Conservation (phyloP, 2,329 filamentous ascomycete genomes). For the Cordyceps fumosorosea region DNA sequence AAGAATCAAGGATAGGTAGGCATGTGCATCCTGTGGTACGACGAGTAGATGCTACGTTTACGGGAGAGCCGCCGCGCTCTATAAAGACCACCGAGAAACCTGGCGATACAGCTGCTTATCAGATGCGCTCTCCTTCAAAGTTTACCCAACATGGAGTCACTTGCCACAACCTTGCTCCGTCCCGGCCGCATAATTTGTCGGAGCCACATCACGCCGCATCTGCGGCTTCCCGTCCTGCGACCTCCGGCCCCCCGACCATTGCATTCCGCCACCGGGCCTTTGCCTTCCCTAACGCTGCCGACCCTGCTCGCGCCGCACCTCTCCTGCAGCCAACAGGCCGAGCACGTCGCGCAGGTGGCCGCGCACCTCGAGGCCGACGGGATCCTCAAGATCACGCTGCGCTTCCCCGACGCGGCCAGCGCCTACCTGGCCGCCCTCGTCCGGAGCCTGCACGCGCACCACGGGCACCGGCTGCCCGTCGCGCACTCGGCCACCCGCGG, state of each 20-base stretch:
- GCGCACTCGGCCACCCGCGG: constrained; percentile 33
- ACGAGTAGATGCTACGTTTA: neutral
- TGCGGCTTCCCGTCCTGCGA: neutral
- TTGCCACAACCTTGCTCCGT: neutral
- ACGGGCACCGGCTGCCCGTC: constrained; percentile 32
- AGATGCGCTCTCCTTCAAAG: neutral
- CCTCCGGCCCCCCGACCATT: neutral
- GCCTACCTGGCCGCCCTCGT: constrained; percentile 29
- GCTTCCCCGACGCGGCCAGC: constrained; percentile 27
- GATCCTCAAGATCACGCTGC: constrained; percentile 30
- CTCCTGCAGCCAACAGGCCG: neutral
- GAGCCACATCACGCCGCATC: neutral
- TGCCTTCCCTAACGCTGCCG: neutral
- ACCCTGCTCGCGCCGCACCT: neutral
- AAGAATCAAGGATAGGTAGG: no score
- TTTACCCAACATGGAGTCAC: neutral
- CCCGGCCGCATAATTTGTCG: neutral
- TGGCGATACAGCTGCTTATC: neutral
- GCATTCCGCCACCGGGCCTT: neutral
- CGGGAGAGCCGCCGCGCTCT: neutral
- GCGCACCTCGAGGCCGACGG: constrained; percentile 17
- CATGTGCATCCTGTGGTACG: neutral
- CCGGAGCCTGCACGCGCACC: constrained; percentile 24
- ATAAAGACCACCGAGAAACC: neutral
- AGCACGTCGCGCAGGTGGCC: neutral